Conservation (phyloP, 768 basidiomycete species). For the Serendipita indica region DNA sequence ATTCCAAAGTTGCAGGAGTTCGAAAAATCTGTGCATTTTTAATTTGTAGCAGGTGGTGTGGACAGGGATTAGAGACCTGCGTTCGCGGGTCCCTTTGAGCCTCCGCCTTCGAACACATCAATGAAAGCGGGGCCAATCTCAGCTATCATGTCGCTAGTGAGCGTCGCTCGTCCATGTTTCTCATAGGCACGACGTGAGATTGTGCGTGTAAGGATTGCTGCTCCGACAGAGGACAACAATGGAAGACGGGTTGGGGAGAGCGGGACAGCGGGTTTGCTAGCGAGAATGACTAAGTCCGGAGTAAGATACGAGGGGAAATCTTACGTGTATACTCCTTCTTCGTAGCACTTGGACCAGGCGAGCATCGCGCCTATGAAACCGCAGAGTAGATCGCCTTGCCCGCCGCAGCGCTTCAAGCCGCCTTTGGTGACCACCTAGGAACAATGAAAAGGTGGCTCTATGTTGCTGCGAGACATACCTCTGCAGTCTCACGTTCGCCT, state of each 20-base stretch:
- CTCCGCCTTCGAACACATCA: conserved; percentile 59
- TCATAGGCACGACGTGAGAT: conserved; percentile 63
- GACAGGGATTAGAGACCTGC: too few species aligned
- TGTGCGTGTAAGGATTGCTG: conserved; percentile 76
- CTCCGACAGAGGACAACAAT: conserved; percentile 70
- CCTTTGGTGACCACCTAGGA: conserved; percentile 27
- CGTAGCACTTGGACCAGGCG: conserved; percentile 92
- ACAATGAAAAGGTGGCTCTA: neutral
- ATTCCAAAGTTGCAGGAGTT: too few species aligned
- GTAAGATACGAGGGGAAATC: conserved; percentile 16
- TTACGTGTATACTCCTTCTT: conserved; percentile 69
- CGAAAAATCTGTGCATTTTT: too few species aligned
- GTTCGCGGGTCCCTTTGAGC: too few species aligned
- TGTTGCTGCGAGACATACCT: conserved; percentile 17
- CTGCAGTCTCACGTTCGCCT: conserved; percentile 21
- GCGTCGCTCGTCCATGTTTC: conserved; percentile 61
- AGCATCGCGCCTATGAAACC: conserved; percentile 79
- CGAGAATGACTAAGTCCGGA: neutral
- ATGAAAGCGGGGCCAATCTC: conserved; percentile 50
- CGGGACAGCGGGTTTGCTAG: conserved; percentile 17
- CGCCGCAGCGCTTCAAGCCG: conserved; percentile 84
- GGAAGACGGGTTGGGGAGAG: conserved; percentile 56
- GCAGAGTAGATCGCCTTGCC: conserved; percentile 88
- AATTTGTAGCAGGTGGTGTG: too few species aligned
- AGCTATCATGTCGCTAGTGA: conserved; percentile 47